Evolutionary conservation across 306 rosid species (phyloP).

Genomic region (Dryas alaskensis): DNA sequence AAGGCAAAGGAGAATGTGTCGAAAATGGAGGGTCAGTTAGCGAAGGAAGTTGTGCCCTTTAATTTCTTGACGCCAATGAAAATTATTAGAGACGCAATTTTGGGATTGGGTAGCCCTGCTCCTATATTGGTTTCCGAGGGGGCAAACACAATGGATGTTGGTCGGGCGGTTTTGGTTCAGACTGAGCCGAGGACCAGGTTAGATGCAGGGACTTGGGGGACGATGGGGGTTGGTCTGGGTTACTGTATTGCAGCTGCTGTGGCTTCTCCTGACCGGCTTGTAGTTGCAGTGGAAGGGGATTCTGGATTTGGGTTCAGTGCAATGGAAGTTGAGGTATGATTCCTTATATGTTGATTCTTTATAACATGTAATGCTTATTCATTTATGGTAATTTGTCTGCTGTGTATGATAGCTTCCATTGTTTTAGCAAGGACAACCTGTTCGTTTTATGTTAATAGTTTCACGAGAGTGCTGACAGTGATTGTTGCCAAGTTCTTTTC

Average conservation of each 20-base stretch:
- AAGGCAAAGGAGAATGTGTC: slow-evolving; percentile 65
- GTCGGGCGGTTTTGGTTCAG: slow-evolving; percentile 56
- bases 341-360: neutral
- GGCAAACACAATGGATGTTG: slow-evolving; percentile 66
- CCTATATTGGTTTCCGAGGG: slow-evolving; percentile 64
- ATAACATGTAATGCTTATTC: neutral
- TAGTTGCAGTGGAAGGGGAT: slow-evolving; percentile 91
- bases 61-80: slow-evolving; percentile 64
- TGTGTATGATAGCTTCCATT: neutral
- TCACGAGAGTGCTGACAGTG: neutral
- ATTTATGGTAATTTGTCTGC: neutral
- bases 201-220: slow-evolving; percentile 76
- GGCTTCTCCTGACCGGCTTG: slow-evolving; percentile 80
- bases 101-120: slow-evolving; percentile 46
- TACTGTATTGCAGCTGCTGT: slow-evolving; percentile 95
- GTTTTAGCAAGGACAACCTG: neutral
- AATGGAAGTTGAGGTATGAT: slow-evolving; percentile 93
- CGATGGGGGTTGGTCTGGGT: slow-evolving; percentile 95
- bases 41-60: slow-evolving; percentile 79
- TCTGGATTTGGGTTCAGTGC: slow-evolving; percentile 96
- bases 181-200: slow-evolving; percentile 65
- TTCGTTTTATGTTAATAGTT: neutral
- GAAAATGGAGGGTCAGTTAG: slow-evolving; percentile 79
- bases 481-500: neutral
- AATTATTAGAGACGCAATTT: slow-evolving; percentile 50